Evolutionary conservation across 2,329 filamentous ascomycete species (phyloP).

Genomic region (Falciphora oryzae): DNA sequence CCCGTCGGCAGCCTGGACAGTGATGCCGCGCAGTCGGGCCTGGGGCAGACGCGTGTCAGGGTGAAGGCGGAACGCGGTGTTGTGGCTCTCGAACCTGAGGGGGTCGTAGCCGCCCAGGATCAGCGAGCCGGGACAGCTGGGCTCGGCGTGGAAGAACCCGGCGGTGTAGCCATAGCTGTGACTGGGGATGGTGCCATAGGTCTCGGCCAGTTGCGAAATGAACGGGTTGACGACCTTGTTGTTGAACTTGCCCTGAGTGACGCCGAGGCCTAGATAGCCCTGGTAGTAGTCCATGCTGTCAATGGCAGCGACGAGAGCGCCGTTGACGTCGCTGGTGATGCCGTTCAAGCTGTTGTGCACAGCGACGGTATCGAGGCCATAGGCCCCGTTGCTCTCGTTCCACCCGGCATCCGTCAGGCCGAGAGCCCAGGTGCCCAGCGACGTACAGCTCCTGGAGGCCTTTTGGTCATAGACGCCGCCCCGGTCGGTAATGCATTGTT

Average conservation of each 20-base stretch:
- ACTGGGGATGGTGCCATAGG: slow-evolving; percentile 58
- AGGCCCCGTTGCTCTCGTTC: slow-evolving; percentile 55
- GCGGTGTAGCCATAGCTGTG: slow-evolving; percentile 72
- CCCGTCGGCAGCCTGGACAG: slow-evolving; percentile 29
- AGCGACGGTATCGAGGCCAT: slow-evolving; percentile 49
- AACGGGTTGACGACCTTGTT: slow-evolving; percentile 43
- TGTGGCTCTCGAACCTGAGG: slow-evolving; percentile 55
- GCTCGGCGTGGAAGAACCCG: slow-evolving; percentile 57
- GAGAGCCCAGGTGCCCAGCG: slow-evolving; percentile 54
- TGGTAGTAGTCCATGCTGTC: slow-evolving; percentile 51
- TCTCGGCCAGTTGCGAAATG: slow-evolving; percentile 52
- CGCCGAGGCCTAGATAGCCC: slow-evolving; percentile 52
- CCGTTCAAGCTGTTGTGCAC: slow-evolving; percentile 31
- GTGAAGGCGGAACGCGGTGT: slow-evolving; percentile 52
- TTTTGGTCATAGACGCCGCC: slow-evolving; percentile 52
- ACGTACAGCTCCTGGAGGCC: slow-evolving; percentile 51
- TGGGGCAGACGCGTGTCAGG: slow-evolving; percentile 50
- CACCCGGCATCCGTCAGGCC: slow-evolving; percentile 51
- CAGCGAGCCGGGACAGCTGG: slow-evolving; percentile 46
- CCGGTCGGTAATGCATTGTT: slow-evolving; percentile 48
- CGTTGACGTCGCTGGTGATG: slow-evolving; percentile 34
- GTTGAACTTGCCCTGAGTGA: slow-evolving; percentile 47
- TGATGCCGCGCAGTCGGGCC: slow-evolving; percentile 54
- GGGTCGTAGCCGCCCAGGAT: slow-evolving; percentile 67
- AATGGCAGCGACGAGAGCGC: slow-evolving; percentile 43